A percentile compares a stretch with the other conserved stretches of the same genome.
Conservation (phyloP, 2,329 filamentous ascomycete genomes). For the Graphiopsis chlorocephala region DNA sequence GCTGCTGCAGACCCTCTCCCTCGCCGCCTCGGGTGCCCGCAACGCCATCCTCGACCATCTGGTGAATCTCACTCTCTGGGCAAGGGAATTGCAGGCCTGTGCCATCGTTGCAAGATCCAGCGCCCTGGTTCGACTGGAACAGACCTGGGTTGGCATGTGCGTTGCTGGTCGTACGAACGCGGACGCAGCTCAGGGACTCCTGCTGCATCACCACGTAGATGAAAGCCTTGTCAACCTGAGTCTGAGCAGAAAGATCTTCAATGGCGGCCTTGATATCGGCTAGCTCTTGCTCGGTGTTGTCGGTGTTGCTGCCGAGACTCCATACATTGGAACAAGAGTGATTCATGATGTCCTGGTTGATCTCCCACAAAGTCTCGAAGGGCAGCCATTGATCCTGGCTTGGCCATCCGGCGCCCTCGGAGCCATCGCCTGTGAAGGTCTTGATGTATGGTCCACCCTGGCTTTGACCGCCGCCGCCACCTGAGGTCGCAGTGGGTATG, state of each 20-base stretch:
- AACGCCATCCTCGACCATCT: conserved; percentile 46
- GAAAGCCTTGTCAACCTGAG: conserved; percentile 41
- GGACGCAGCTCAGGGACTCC: conserved; percentile 48
- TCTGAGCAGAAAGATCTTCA: conserved; percentile 29
- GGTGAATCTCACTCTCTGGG: conserved; percentile 36
- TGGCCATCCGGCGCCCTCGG: conserved; percentile 27
- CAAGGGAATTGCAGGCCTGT: conserved; percentile 38
- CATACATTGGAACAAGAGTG: conserved; percentile 39
- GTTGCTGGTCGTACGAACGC: conserved; percentile 44
- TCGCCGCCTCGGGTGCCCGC: conserved; percentile 42
- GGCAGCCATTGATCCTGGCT: conserved; percentile 23
- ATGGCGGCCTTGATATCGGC: conserved; percentile 41
- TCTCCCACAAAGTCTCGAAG: conserved; percentile 32
- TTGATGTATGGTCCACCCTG: conserved; percentile 12
- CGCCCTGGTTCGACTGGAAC: conserved; percentile 46
- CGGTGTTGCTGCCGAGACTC: conserved; percentile 35
- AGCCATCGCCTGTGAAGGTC: conserved; percentile 23
- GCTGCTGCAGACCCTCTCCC: conserved; percentile 45
- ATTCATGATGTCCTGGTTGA: conserved; percentile 37
- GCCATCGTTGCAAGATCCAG: conserved; percentile 37
- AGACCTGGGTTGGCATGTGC: conserved; percentile 46
- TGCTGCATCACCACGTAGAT: conserved; percentile 48
- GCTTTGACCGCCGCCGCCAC: neutral
- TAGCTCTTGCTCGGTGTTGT: conserved; percentile 35
- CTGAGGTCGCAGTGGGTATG: conserved; percentile 4